Conservation (phyloP, 2,329 filamentous ascomycete species). For the Colletotrichum sidae region DNA sequence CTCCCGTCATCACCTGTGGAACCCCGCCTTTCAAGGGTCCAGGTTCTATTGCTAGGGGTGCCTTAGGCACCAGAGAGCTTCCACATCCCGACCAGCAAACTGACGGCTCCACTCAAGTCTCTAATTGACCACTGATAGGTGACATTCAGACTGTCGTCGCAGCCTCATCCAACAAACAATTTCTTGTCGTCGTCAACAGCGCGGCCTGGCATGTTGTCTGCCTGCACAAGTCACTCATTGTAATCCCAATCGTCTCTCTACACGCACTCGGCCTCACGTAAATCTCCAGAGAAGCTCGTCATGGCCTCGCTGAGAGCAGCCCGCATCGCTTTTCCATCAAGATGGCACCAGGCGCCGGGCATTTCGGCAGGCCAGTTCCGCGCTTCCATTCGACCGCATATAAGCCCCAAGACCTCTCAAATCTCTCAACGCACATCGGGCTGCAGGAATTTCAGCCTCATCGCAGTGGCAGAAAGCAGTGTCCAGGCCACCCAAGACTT, state of each 20-base stretch:
- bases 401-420: neutral
- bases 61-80: no score
- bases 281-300: neutral
- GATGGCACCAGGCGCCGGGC: conserved; percentile 10
- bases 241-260: neutral
- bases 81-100: neutral
- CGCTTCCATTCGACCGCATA: conserved; percentile 16
- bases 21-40: conserved; percentile 20
- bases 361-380: conserved; percentile 18
- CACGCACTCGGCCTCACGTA: neutral
- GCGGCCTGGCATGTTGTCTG: neutral
- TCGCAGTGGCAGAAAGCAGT: conserved; percentile 40
- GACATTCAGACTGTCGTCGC: neutral
- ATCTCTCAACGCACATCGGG: neutral
- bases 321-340: conserved; percentile 9
- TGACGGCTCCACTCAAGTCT: neutral
- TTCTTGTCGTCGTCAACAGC: neutral
- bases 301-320: conserved; percentile 29
- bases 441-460: conserved; percentile 42
- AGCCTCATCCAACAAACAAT: neutral
- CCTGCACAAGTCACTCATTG: no score
- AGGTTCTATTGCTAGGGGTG: neutral
- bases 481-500: conserved; percentile 12
- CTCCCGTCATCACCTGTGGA: conserved; percentile 14
- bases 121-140: conserved; percentile 17